Evolutionary conservation across 1,284 basidiomycete species (phyloP).

Genomic region (Hypsizygus ulmarius): DNA sequence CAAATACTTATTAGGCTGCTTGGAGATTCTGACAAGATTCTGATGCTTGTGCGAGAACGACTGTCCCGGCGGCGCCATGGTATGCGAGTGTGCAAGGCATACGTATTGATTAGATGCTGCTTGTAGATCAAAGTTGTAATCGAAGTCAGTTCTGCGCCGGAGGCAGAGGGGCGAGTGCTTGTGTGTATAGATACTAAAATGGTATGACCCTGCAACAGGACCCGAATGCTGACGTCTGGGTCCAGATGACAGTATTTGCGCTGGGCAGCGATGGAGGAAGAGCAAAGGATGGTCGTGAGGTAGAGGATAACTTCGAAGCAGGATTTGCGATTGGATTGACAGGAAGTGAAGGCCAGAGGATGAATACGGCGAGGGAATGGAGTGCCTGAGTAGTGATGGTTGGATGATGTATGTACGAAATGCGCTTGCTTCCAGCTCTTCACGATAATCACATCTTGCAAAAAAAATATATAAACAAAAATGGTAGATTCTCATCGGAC

Average conservation of each 20-base stretch:
- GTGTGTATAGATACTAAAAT: conserved; percentile 20
- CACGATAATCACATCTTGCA: conserved; percentile 29
- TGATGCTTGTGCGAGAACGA: conserved; percentile 3
- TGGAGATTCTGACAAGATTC: neutral
- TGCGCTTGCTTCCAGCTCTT: conserved; percentile 15
- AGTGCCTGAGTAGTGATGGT: conserved; percentile 21
- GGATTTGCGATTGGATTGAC: conserved; percentile 20
- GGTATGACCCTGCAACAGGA: conserved; percentile 18
- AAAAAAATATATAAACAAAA: conserved; percentile 37
- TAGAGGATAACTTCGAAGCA: conserved; percentile 14
- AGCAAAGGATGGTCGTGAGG: conserved; percentile 7
- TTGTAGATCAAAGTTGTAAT: conserved; percentile 29
- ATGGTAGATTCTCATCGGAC: conserved; percentile 31
- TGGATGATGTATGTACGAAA: neutral
- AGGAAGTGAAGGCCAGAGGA: conserved; percentile 15
- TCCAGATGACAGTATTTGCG: neutral
- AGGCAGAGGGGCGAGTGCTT: conserved; percentile 17
- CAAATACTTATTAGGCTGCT: too few species aligned
- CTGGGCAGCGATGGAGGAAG: conserved; percentile 1
- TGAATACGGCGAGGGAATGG: conserved; percentile 10
- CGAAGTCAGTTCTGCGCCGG: conserved; percentile 16
- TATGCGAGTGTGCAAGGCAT: conserved; percentile 6
- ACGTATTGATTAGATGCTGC: conserved; percentile 19
- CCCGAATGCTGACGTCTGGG: neutral
- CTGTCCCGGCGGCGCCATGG: conserved; percentile 13